phyloP scores from a whole-genome alignment of 1,284 basidiomycete species.

The Somion occarium region DNA sequence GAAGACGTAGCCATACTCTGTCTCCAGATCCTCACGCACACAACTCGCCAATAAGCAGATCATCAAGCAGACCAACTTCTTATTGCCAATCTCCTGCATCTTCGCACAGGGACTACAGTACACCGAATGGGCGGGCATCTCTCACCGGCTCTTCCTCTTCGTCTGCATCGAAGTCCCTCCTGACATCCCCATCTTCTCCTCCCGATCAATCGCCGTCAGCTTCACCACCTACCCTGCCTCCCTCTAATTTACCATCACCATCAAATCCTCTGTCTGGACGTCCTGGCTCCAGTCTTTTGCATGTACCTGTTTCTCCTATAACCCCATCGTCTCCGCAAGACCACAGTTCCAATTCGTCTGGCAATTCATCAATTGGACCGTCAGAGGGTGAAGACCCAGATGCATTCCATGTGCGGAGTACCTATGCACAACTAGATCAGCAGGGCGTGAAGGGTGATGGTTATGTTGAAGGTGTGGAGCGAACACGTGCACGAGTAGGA shows the following conservation, averaged over 20 bases:
- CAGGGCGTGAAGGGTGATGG: constrained; percentile 90
- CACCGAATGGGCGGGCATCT: constrained; percentile 3
- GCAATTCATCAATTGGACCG: constrained; percentile 56
- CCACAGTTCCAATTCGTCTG: constrained; percentile 20
- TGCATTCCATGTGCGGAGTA: constrained; percentile 82
- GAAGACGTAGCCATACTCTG: not conserved
- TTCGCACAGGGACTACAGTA: constrained; percentile 7
- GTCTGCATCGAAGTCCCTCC: constrained; percentile 1
- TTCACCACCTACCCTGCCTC: constrained; percentile 24
- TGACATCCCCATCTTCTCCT: constrained; percentile 17
- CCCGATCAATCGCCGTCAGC: constrained; percentile 22
- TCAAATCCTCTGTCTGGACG: constrained; percentile 1
- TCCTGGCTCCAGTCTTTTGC: not conserved
- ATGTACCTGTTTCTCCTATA: constrained; percentile 12
- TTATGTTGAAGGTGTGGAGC: constrained; percentile 86
- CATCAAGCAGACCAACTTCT: constrained; percentile 12
- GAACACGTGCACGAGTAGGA: constrained; percentile 82
- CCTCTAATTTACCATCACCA: constrained; percentile 12
- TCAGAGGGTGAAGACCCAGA: constrained; percentile 81
- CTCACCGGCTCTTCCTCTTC: not conserved
- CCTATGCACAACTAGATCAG: constrained; percentile 82
- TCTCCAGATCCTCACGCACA: constrained; percentile 6
- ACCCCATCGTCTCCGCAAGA: constrained; percentile 15
- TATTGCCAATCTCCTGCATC: constrained; percentile 9
- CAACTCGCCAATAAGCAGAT: constrained; percentile 7